phyloP scores from a whole-genome alignment of 345 rosid species.

The Eutrema japonicum region DNA sequence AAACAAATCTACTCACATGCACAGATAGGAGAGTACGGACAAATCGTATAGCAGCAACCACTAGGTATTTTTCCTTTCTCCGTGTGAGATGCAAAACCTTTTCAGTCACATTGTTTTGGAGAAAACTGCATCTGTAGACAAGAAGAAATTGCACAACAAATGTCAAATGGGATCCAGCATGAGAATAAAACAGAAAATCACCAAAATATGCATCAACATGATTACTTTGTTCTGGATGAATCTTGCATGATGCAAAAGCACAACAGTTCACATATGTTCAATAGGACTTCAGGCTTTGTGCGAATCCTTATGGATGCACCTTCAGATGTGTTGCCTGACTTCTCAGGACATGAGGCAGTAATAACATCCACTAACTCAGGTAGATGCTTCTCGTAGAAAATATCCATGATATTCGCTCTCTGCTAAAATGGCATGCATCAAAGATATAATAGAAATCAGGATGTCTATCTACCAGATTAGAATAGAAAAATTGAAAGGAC shows the following conservation, averaged over 20 bases:
- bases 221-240: constrained; percentile 91
- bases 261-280: constrained; percentile 87
- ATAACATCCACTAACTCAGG: constrained; percentile 86
- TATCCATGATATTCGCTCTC: constrained; percentile 85
- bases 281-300: constrained; percentile 84
- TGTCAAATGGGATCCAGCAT: constrained; percentile 23
- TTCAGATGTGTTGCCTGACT: constrained; percentile 52
- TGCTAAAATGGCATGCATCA: constrained; percentile 47
- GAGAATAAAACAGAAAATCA: constrained; percentile 14
- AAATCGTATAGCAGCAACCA: constrained; percentile 93
- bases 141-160: constrained; percentile 34
- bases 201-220: constrained; percentile 24
- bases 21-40: constrained; percentile 86
- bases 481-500: neutral
- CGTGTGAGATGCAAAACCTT: constrained; percentile 78
- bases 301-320: constrained; percentile 50
- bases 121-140: constrained; percentile 82
- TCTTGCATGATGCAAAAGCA: constrained; percentile 97
- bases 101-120: constrained; percentile 77
- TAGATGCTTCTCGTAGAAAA: constrained; percentile 94
- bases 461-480: constrained; percentile 22
- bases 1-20: constrained; percentile 61
- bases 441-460: constrained; percentile 16
- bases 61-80: constrained; percentile 91
- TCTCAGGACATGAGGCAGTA: constrained; percentile 70